phyloP scores from a whole-genome alignment of 306 rosid species.

The Quercus glauca region DNA sequence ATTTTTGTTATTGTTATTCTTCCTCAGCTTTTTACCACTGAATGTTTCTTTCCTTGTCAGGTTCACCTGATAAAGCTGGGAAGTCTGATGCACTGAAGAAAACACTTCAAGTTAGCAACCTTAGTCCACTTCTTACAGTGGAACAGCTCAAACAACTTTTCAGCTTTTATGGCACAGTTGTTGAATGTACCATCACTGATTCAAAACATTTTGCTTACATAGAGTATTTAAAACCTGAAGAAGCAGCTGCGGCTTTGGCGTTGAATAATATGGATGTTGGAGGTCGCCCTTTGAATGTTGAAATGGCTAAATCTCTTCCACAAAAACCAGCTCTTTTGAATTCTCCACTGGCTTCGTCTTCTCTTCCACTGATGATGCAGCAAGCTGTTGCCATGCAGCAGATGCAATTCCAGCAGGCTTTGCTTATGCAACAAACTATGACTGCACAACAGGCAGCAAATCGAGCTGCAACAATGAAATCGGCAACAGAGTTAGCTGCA shows the following conservation, averaged over 20 bases:
- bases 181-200: constrained; percentile 88
- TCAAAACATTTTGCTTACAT: constrained; percentile 98
- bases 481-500: constrained; percentile 96
- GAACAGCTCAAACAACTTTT: constrained; percentile 94
- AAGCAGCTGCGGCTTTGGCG: constrained; percentile 90
- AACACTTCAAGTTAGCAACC: constrained; percentile 99
- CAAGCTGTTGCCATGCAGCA: constrained; percentile 99
- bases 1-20: background rate
- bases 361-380: constrained; percentile 98
- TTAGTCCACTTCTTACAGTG: constrained; percentile 93
- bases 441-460: constrained; percentile 94
- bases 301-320: constrained; percentile 97
- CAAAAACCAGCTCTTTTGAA: constrained; percentile 50
- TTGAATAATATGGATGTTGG: constrained; percentile 96
- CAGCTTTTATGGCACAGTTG: constrained; percentile 94
- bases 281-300: constrained; percentile 97
- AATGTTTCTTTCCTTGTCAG: constrained; percentile 37
- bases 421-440: constrained; percentile 93
- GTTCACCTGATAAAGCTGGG: constrained; percentile 71
- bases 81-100: constrained; percentile 75
- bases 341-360: constrained; percentile 72
- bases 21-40: constrained; percentile 14
- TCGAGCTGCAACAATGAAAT: constrained; percentile 93
- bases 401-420: constrained; percentile 98
- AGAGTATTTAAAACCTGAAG: constrained; percentile 91